These are phyloP conservation scores for Cornus kousa DNA, from an alignment of 148 eudicot genomes.

Conservation along the genomic window DNA sequence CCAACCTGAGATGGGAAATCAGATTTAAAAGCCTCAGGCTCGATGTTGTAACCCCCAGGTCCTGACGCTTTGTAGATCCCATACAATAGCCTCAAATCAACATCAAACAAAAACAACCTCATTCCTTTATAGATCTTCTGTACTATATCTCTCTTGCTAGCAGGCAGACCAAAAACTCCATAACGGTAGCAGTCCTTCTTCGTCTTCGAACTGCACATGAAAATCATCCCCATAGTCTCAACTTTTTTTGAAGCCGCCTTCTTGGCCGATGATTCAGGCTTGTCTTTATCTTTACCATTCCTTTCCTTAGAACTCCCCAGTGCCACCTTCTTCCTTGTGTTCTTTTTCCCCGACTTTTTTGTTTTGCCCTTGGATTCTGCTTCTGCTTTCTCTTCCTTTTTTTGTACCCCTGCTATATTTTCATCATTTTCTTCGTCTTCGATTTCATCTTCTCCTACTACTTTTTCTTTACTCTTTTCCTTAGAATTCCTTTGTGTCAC, in stretches of 20 bases:
- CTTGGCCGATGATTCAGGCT: slow-evolving; percentile 47
- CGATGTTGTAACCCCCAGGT: slow-evolving; percentile 81
- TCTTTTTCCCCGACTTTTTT: slow-evolving; percentile 10
- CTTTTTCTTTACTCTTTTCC: background rate
- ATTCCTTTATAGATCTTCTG: slow-evolving; percentile 77
- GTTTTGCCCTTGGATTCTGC: slow-evolving; percentile 5
- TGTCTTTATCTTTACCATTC: slow-evolving; percentile 30
- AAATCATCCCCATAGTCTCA: slow-evolving; percentile 87
- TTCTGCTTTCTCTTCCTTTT: slow-evolving; percentile 2
- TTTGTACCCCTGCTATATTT: background rate
- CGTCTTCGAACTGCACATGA: slow-evolving; percentile 95
- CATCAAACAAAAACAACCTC: slow-evolving; percentile 84
- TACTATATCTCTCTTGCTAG: slow-evolving; percentile 70
- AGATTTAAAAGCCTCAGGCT: slow-evolving; percentile 86
- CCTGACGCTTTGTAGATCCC: slow-evolving; percentile 93
- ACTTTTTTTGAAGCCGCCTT: slow-evolving; percentile 41
- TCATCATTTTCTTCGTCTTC: too few species aligned
- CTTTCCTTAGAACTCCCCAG: slow-evolving; percentile 21
- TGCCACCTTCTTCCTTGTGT: slow-evolving; percentile 11
- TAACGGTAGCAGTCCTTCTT: slow-evolving; percentile 78
- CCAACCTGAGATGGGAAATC: slow-evolving; percentile 94
- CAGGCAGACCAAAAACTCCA: slow-evolving; percentile 83
- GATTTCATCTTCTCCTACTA: background rate
- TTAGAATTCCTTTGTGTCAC: slow-evolving; percentile 16
- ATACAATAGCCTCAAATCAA: slow-evolving; percentile 73